Evolutionary conservation across 345 rosid species (phyloP).

Genomic region (Barbarea vulgaris): DNA sequence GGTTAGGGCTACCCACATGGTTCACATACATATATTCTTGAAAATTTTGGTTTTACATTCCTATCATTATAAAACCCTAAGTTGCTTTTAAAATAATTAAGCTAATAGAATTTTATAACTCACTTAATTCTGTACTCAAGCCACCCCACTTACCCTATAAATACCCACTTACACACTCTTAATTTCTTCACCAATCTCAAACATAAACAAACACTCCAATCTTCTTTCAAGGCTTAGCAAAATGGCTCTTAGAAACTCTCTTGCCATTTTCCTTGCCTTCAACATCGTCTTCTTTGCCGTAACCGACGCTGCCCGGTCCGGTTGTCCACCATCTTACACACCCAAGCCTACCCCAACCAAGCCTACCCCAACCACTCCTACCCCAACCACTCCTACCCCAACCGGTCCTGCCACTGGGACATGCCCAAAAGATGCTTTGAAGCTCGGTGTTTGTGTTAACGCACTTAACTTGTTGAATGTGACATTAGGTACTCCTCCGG

Average conservation of each 20-base stretch:
- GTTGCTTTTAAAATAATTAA: neutral
- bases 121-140: neutral
- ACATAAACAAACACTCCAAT: neutral
- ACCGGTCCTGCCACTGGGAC: neutral
- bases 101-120: neutral
- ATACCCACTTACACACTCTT: constrained; percentile 15
- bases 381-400: constrained; percentile 16
- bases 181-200: constrained; percentile 22
- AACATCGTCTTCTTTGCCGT: constrained; percentile 56
- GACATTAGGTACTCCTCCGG: constrained; percentile 47
- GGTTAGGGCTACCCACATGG: constrained; percentile 33
- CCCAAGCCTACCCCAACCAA: constrained; percentile 41
- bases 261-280: constrained; percentile 52
- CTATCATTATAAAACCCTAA: constrained; percentile 13
- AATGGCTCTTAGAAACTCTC: constrained; percentile 55
- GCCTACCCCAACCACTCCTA: constrained; percentile 24
- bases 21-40: constrained; percentile 8
- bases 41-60: constrained; percentile 10
- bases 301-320: constrained; percentile 46
- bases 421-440: constrained; percentile 48
- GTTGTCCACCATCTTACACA: constrained; percentile 43
- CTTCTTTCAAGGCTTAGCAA: constrained; percentile 20
- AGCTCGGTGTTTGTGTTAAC: constrained; percentile 48
- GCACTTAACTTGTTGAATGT: constrained; percentile 45
- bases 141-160: constrained; percentile 2